Base-by-base conservation (phyloP, 2,329 filamentous ascomycete genomes). In the Lasiodiplodia gonubiensis region DNA sequence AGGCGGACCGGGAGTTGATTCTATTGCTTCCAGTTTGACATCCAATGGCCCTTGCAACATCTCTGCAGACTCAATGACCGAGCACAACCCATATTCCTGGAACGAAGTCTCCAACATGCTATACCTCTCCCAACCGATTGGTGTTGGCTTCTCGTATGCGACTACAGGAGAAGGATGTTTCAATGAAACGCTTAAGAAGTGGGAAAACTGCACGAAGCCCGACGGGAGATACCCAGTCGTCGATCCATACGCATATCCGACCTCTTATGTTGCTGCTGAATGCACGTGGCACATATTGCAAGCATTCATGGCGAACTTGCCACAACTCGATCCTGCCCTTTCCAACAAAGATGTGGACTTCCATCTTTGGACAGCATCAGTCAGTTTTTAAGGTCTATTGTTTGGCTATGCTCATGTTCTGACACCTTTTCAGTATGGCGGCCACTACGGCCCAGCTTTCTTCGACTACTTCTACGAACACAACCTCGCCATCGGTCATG, bases 401-500 rank as follows among this genome's bases (percentile, higher is more conserved):
- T 33, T n/a, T 25, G 3, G 18, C 10, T 21, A 46, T 23, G 10
- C 6, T 27, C 27, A 14, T 2, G 3, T 35, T 5, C 64, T 67
- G 46, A 67, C 10, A 14, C 6, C 2, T 2, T 2, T 25, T 2
- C 33, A 74, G 71, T 79, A 79, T 53, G 72, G 73, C 46, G 83
- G 84, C 48, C 83, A 85, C 71, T 85, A 85, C 69, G 84, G 84
- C 4, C 84, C 84, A 1, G 79, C 77, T 33, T 87, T 87, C 75
- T 87, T 82, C 77, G 82, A 84, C 68, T 82, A 86, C 71, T 87
- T 88, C 74, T 83, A 86, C 67, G 77, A 86, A 53, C 83, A 88
- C 69, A 88, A 87, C 67, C 74, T 83, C 66, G 79, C 80, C 35
- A 86, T 88, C 69, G 71, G 76, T 35, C 83, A 83, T 51, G 85